Base-by-base conservation (phyloP, 495 filamentous ascomycete genomes). In the Darksidea phi region DNA sequence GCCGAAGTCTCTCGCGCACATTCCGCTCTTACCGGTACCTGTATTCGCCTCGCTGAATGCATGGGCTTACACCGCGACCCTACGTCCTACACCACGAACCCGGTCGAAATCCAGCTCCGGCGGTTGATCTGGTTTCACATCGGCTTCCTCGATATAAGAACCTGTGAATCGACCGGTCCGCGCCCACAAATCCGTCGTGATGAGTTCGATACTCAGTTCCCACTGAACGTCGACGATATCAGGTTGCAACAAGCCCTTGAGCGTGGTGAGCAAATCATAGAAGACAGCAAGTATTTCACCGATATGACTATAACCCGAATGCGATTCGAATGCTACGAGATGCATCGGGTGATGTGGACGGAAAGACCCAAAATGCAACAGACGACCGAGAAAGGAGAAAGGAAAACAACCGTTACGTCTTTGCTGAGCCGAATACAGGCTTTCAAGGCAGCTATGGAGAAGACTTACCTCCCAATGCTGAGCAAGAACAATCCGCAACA, bases 51-150 rank as follows among this genome's bases (percentile, higher is more conserved):
- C 71, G 87, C 86, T 26, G 85, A 89, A 73, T 88, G 86, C 66
- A 88, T 89, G 84, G 84, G 87, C 6, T 72, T 89, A n/a, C 84
- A 90, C 68, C 76, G 85, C 1, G 88, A 92, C 64, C 85, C 84
- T 7, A 71, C 72, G 15, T 62, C 72, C 42, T 88, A 85, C 57
- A 82, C 83, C 0, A 76, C 87, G 32, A 79, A 77, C 32, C 80
- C 88, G 0, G 77, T 88, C 6, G 88, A 90, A 61, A 82, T 83
- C 5, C 87, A 91, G 46, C 78, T 91, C 38, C 83, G 89, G 5
- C 83, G 89, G n/a, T 68, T 90, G 8, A 77, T 88, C 15, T 93
- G 89, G 89, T 86, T 88, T 70, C 80, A 85, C 61, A 73, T 92
- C 13, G 89, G 84, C 69, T 83, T 88, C 61, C 77, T 94, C 10